Conservation (phyloP, 2,329 filamentous ascomycete species). For the Purpureocillium lavendulum region DNA sequence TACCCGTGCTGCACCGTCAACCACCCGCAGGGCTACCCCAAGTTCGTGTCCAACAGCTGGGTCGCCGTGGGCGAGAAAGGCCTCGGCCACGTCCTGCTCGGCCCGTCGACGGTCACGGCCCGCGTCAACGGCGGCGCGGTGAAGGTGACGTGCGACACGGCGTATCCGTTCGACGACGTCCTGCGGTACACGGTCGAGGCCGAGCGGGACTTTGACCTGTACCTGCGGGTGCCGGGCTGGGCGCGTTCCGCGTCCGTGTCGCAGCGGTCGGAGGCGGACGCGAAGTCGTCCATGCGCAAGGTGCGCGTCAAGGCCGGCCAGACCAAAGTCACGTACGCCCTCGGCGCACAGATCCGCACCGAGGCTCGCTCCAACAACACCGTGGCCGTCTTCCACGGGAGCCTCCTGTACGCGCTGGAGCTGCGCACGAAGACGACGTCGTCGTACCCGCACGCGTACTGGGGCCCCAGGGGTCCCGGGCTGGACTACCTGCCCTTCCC, state of each 20-base stretch:
- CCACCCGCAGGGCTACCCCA: conserved; percentile 47
- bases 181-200: conserved; percentile 18
- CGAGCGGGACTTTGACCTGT: conserved; percentile 16
- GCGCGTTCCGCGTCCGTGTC: conserved; percentile 10
- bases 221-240: conserved; percentile 20
- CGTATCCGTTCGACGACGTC: conserved; percentile 31
- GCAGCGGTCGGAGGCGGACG: conserved; percentile 7
- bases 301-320: conserved; percentile 10
- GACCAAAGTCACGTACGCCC: conserved; percentile 10
- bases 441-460: conserved; percentile 13
- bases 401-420: conserved; percentile 33
- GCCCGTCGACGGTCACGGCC: conserved; percentile 32
- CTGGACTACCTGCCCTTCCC: conserved; percentile 12
- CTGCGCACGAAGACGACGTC: conserved; percentile 20
- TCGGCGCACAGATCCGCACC: conserved; percentile 11
- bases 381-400: conserved; percentile 32
- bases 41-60: conserved; percentile 41
- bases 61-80: conserved; percentile 30
- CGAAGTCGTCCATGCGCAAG: conserved; percentile 13
- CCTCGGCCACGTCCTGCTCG: conserved; percentile 40
- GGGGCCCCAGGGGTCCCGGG: conserved; percentile 9
- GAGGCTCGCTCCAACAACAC: conserved; percentile 21
- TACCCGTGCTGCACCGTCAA: conserved; percentile 52
- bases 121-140: conserved; percentile 23
- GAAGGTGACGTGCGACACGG: conserved; percentile 34